Evolutionary conservation across 2,329 filamentous ascomycete species (phyloP), one percentile per base, ranked within the genome.

Genomic region (Fusarium piperis): DNA sequence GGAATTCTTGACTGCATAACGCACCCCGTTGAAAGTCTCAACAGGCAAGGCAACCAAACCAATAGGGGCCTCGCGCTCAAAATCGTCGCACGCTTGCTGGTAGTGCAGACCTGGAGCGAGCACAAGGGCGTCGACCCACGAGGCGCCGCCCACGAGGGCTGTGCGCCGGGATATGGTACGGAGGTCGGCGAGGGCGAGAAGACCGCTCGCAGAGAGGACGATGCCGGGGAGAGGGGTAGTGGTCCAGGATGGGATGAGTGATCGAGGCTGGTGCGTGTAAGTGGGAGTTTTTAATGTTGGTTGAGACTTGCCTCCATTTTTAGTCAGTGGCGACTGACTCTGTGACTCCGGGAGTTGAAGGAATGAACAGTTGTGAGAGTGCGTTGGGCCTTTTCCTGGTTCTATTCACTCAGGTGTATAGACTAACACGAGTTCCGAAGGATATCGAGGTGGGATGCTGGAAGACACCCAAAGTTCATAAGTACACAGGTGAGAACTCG

Each of bases 101-200:
- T 86, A 87, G 78, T 91, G 90, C 57, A 91, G 75, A 0, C 90
- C 89, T 0, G 89, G 89, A 2, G 87, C 88, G 3, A 91, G 82
- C 13, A 91, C 81, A 12, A 91, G 81, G 9, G 81, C 81, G 76
- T 91, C 89, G 1, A 89, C 79, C 81, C 86, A 87, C 3, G 84
- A 85, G 1, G 88, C 86, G 3, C 86, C 87, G 28, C 89, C 89
- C 3, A 83, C 85, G 48, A 90, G 82, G 16, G 84, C 85, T 3
- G 89, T 91, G 8, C 88, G 84, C 52, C 86, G 81, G 7, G 87
- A 86, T 28, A 90, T 82, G 3, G 86, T 89, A 36, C 83, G 82
- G 39, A 91, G 83, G 66, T 91, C 88, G 4, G 89, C 89, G 16
- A 91, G 85, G 9, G 87, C 87, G 23, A 91, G 79, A 10, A 91